phyloP scores from a whole-genome alignment of 441 rosid genomes.

The Syzygium malaccense region DNA sequence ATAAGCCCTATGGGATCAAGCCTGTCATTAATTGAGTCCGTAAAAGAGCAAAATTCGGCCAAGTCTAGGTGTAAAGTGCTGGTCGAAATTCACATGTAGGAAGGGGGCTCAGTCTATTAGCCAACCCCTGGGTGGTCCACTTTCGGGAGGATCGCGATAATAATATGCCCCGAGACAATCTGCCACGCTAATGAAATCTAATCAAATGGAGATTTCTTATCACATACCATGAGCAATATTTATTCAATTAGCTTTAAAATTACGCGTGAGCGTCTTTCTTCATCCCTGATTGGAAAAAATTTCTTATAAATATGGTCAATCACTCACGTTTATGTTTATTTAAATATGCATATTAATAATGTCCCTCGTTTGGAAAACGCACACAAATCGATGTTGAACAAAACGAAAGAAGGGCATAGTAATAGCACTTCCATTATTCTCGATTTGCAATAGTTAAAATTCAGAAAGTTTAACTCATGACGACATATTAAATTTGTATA shows the following conservation, averaged over 20 bases:
- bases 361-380: not conserved
- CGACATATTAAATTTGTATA: not conserved
- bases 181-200: not conserved
- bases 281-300: not conserved
- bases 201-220: not conserved
- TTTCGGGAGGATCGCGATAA: too few relatives aligned
- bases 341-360: not conserved
- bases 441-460: not conserved
- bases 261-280: not conserved
- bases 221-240: not conserved
- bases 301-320: not conserved
- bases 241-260: not conserved
- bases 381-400: not conserved
- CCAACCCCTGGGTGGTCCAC: too few relatives aligned
- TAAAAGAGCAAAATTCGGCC: too few relatives aligned
- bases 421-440: not conserved
- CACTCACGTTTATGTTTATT: not conserved
- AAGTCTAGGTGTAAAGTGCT: too few relatives aligned
- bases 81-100: too few relatives aligned
- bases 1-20: too few relatives aligned
- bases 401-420: not conserved
- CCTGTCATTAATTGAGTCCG: too few relatives aligned
- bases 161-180: not conserved
- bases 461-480: not conserved
- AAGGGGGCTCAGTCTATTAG: too few relatives aligned